phyloP scores from a whole-genome alignment of 352 stramenopile species.

The Detonula confervacea region DNA sequence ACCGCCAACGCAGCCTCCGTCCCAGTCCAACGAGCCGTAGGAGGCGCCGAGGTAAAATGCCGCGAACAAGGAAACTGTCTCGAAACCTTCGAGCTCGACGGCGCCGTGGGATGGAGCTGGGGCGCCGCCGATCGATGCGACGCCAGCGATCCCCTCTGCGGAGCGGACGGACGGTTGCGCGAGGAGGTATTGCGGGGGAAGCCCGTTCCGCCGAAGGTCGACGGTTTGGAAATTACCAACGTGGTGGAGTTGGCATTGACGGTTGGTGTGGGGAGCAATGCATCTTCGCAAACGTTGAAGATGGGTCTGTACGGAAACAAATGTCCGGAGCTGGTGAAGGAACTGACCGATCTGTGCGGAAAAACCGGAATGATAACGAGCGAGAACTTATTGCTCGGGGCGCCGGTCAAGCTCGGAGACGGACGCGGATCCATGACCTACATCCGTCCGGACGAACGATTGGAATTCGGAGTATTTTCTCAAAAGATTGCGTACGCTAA shows the following conservation, averaged over 20 bases:
- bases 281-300: neutral
- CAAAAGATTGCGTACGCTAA: conserved; percentile 75
- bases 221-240: conserved; percentile 64
- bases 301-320: conserved; percentile 78
- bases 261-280: conserved; percentile 61
- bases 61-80: conserved; percentile 76
- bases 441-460: conserved; percentile 58
- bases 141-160: conserved; percentile 71
- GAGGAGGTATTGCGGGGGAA: conserved; percentile 44
- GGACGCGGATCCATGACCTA: conserved; percentile 51
- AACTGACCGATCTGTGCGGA: conserved; percentile 69
- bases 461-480: conserved; percentile 75
- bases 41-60: conserved; percentile 69
- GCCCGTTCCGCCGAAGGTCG: conserved; percentile 34
- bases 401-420: conserved; percentile 62
- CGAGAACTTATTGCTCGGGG: conserved; percentile 60
- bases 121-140: conserved; percentile 79
- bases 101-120: conserved; percentile 83
- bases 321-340: conserved; percentile 47
- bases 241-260: conserved; percentile 58
- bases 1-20: conserved; percentile 46
- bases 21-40: conserved; percentile 65
- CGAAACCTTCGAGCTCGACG: conserved; percentile 77
- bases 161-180: conserved; percentile 60
- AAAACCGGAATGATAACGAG: conserved; percentile 60